Percentiles rank a stretch among this genome's conserved stretches.
Evolutionary conservation across 2,329 filamentous ascomycete genomes (phyloP).

Genomic region (Fusarium circinatum): DNA sequence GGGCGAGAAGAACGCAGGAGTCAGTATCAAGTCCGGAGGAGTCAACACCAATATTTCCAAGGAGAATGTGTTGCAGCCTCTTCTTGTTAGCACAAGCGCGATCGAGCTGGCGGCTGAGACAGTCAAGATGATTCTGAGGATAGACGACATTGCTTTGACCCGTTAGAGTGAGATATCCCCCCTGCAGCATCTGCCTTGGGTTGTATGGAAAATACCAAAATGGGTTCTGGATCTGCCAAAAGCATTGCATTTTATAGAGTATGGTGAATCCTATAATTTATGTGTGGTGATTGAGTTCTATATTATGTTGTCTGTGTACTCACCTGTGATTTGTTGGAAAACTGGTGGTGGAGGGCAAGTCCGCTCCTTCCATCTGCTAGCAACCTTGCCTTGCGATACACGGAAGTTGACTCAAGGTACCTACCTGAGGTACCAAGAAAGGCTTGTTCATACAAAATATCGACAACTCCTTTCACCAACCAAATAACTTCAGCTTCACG

Average conservation of each 20-base stretch:
- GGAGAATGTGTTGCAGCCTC: conserved; percentile 95
- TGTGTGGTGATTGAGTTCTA: background rate
- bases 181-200: conserved; percentile 42
- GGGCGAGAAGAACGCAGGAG: conserved; percentile 94
- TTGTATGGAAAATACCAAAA: conserved; percentile 53
- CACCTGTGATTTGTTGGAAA: background rate
- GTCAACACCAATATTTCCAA: conserved; percentile 97
- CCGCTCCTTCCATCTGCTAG: conserved; percentile 11
- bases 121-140: conserved; percentile 88
- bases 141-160: conserved; percentile 73
- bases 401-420: background rate
- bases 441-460: background rate
- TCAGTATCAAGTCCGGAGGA: conserved; percentile 97
- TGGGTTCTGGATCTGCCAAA: conserved; percentile 41
- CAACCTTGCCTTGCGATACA: background rate
- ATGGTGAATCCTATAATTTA: conserved; percentile 14
- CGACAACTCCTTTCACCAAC: background rate
- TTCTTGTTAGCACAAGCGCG: conserved; percentile 96
- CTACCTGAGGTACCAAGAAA: background rate
- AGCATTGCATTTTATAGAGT: conserved; percentile 29
- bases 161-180: conserved; percentile 58
- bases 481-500: background rate
- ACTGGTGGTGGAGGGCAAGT: background rate
- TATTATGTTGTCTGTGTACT: background rate
- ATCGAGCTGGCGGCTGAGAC: conserved; percentile 98